phyloP scores from a whole-genome alignment of 2,329 filamentous ascomycete species.

The Pyricularia sp. region DNA sequence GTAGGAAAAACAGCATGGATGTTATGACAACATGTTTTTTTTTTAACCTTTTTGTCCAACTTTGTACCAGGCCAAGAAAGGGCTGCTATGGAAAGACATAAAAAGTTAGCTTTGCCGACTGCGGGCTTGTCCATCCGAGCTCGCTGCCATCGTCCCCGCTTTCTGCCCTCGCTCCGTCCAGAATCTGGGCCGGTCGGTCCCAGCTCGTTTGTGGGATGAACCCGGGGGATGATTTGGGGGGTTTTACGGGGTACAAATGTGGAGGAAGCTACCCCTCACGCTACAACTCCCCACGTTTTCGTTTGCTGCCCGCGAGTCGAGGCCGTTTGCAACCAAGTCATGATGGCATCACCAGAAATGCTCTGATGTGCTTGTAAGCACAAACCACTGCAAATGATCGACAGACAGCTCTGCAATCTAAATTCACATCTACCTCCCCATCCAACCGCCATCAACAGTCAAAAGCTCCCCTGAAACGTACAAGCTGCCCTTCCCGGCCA shows the following conservation, averaged over 20 bases:
- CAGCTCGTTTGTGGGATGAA: not conserved
- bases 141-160: not conserved
- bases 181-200: not conserved
- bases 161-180: not conserved
- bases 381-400: too few relatives aligned
- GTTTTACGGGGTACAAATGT: not conserved
- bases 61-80: not conserved
- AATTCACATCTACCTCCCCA: conserved; percentile 59
- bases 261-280: not conserved
- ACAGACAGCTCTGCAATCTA: too few relatives aligned
- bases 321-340: not conserved
- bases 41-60: not conserved
- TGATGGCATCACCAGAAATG: not conserved
- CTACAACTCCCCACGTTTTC: not conserved
- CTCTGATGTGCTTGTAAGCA: too few relatives aligned
- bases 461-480: conserved; percentile 79
- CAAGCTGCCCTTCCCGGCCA: conserved; percentile 65
- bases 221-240: not conserved
- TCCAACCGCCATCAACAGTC: conserved; percentile 87
- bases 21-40: not conserved
- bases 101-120: too few relatives aligned
- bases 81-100: too few relatives aligned
- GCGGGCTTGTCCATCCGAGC: not conserved
- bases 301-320: not conserved
- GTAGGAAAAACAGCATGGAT: not conserved